These are phyloP conservation scores for Talaromyces sp. DNA, from an alignment of 2,329 filamentous ascomycete genomes.

Conservation along the genomic window DNA sequence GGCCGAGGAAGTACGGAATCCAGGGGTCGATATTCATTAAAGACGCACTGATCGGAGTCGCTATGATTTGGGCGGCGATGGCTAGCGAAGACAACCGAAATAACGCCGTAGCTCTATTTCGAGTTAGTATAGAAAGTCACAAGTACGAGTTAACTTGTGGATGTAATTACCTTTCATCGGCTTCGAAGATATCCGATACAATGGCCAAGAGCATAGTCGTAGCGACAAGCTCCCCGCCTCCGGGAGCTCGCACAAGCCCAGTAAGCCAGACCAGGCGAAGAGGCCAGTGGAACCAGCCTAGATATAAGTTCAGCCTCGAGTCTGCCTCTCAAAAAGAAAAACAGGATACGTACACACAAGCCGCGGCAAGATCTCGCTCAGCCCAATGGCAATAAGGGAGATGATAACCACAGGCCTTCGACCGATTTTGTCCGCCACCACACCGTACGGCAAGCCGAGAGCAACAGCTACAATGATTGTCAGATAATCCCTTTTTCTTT, in stretches of 20 bases:
- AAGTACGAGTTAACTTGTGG: neutral
- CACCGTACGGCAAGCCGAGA: constrained; percentile 23
- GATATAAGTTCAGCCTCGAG: neutral
- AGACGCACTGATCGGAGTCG: constrained; percentile 2
- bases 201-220: constrained; percentile 18
- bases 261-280: constrained; percentile 24
- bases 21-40: constrained; percentile 1
- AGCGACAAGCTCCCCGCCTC: constrained; percentile 20
- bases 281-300: constrained; percentile 14
- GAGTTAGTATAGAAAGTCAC: neutral
- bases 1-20: constrained; percentile 6
- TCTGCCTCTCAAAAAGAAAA: neutral
- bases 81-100: neutral
- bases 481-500: too few relatives aligned
- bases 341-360: constrained; percentile 20
- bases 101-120: neutral
- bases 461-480: constrained; percentile 17
- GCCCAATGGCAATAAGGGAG: constrained; percentile 15
- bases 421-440: constrained; percentile 25
- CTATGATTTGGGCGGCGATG: constrained; percentile 1
- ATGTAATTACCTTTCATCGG: constrained; percentile 22
- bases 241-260: constrained; percentile 18
- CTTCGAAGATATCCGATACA: constrained; percentile 23
- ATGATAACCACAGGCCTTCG: constrained; percentile 21
- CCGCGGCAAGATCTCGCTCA: constrained; percentile 21